Evolutionary conservation across 305 asterid genomes (phyloP).

Genomic region (Nicotiana rustica): DNA sequence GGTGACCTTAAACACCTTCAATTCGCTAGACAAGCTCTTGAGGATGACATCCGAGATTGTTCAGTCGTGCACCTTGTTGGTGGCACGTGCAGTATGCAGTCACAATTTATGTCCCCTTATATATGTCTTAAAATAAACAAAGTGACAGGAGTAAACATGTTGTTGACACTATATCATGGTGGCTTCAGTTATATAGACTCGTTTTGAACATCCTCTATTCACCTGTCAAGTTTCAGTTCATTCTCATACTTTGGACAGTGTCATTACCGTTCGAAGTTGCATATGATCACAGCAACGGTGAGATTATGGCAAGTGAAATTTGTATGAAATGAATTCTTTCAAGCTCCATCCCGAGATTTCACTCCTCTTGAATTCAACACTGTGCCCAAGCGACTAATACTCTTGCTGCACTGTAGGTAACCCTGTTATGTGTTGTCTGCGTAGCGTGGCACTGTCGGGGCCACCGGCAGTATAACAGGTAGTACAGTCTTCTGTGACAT

Average conservation of each 20-base stretch:
- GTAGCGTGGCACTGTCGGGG: neutral
- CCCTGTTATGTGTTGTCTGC: too few relatives aligned
- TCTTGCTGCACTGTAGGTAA: neutral
- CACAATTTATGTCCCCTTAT: neutral
- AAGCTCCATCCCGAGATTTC: neutral
- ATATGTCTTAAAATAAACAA: neutral
- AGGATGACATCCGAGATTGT: neutral
- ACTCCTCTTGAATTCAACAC: neutral
- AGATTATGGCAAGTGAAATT: neutral
- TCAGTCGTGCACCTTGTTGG: neutral
- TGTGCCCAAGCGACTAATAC: neutral
- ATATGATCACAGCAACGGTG: neutral
- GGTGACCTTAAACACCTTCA: neutral
- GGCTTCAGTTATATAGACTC: neutral
- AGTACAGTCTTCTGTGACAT: neutral
- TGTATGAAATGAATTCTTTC: neutral
- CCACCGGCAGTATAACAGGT: neutral
- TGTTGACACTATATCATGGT: neutral
- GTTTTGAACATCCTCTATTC: neutral
- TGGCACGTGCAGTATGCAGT: neutral
- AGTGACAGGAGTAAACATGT: neutral
- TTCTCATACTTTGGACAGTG: neutral
- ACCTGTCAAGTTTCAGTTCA: neutral
- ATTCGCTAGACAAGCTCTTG: neutral
- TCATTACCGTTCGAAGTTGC: neutral